Evolutionary conservation across 2,329 filamentous ascomycete genomes (phyloP).

Genomic region (Tolypocladium ovalisporum): DNA sequence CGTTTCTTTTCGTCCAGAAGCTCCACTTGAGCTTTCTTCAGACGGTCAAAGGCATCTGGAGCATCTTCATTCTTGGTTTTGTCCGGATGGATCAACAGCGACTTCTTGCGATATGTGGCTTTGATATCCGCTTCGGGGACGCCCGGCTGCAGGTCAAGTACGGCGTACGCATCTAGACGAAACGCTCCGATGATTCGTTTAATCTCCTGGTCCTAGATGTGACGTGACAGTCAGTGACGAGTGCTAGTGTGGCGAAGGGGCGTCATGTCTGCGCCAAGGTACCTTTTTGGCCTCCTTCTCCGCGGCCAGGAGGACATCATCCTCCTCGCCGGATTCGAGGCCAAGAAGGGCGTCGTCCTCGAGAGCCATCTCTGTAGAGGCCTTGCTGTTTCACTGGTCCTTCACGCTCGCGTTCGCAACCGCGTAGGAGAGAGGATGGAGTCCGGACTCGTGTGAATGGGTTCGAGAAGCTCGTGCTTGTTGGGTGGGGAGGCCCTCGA

Average conservation of each 20-base stretch:
- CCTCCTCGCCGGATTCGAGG: conserved; percentile 38
- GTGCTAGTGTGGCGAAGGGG: neutral
- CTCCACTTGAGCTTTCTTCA: conserved; percentile 87
- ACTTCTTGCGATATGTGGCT: conserved; percentile 86
- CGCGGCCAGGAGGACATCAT: conserved; percentile 69
- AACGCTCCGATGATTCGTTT: conserved; percentile 90
- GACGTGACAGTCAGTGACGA: conserved; percentile 7
- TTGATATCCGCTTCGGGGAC: conserved; percentile 96
- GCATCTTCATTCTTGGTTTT: conserved; percentile 87
- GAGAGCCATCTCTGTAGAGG: conserved; percentile 21
- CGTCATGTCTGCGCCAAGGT: conserved; percentile 10
- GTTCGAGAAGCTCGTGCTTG: neutral
- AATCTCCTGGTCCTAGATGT: conserved; percentile 75
- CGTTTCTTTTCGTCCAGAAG: conserved; percentile 93
- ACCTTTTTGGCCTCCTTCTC: conserved; percentile 82
- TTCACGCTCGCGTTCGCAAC: neutral
- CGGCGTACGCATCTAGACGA: conserved; percentile 65
- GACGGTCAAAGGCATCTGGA: conserved; percentile 89
- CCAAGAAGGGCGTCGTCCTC: conserved; percentile 16
- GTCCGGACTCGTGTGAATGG: neutral
- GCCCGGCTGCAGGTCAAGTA: conserved; percentile 90
- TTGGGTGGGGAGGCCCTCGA: neutral
- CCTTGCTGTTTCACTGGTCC: neutral
- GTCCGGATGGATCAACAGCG: conserved; percentile 97
- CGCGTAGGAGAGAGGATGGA: too few species aligned